These are phyloP conservation scores for Raphanus hybrid DNA, from an alignment of 441 rosid species.

Conservation along the genomic window DNA sequence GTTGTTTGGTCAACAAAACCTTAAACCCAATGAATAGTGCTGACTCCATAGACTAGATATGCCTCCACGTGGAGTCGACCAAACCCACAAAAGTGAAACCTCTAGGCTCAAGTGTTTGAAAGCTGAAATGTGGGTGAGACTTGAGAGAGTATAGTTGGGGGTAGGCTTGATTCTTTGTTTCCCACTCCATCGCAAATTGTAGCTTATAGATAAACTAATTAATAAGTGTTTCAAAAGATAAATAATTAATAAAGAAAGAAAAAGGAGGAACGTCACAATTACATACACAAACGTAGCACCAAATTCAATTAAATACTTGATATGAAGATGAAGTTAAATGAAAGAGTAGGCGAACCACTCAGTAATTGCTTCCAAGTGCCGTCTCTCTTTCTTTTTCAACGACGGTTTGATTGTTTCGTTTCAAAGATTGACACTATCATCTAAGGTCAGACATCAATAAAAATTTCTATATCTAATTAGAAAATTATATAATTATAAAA, in stretches of 20 bases:
- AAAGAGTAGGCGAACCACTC: constrained; percentile 45
- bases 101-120: constrained; percentile 17
- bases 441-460: constrained; percentile 26
- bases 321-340: constrained; percentile 14
- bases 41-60: constrained; percentile 8
- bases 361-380: constrained; percentile 45
- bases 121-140: constrained; percentile 27
- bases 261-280: constrained; percentile 41
- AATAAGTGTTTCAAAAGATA: background rate
- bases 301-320: constrained; percentile 29
- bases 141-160: constrained; percentile 27
- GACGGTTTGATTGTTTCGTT: constrained; percentile 28
- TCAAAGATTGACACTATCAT: constrained; percentile 31
- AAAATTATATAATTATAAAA: background rate
- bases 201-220: background rate
- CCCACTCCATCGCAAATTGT: constrained; percentile 35
- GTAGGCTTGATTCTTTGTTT: constrained; percentile 45
- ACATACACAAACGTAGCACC: constrained; percentile 38
- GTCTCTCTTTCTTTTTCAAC: constrained; percentile 40
- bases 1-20: constrained; percentile 38
- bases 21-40: constrained; percentile 4
- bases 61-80: constrained; percentile 21
- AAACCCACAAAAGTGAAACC: constrained; percentile 19
- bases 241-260: constrained; percentile 3
- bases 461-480: background rate